These are phyloP conservation scores for Trametes meyenii DNA, from an alignment of 768 basidiomycete genomes.

Conservation along the genomic window DNA sequence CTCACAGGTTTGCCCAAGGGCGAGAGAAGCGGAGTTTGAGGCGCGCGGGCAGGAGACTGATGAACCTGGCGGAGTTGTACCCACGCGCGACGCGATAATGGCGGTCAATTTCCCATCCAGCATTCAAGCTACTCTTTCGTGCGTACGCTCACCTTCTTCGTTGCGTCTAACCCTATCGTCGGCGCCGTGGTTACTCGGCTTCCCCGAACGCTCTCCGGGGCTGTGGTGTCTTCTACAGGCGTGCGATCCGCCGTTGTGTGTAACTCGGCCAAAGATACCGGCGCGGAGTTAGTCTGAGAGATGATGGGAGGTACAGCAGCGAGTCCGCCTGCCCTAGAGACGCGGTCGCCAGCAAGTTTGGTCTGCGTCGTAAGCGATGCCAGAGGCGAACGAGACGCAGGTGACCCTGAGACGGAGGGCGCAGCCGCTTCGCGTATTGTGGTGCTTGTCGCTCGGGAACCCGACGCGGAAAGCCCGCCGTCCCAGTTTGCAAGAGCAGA, in stretches of 20 bases:
- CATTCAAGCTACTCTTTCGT: neutral
- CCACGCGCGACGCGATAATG: conserved; percentile 2
- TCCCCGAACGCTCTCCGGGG: neutral
- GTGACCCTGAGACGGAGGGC: conserved; percentile 4
- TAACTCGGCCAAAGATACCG: too few relatives aligned
- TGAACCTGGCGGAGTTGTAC: neutral
- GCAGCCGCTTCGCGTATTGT: conserved; percentile 7
- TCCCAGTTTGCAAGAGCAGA: conserved; percentile 27
- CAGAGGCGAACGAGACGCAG: conserved; percentile 2
- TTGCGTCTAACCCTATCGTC: neutral
- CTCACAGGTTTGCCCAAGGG: neutral
- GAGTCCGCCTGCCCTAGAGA: neutral
- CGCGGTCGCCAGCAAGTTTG: neutral
- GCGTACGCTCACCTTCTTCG: conserved; percentile 3
- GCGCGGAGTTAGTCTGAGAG: neutral
- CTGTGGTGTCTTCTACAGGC: too few relatives aligned
- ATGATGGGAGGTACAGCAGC: neutral
- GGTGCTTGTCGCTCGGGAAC: conserved; percentile 5
- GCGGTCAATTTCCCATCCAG: conserved; percentile 5
- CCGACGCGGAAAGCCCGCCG: conserved; percentile 17
- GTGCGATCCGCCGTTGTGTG: too few relatives aligned
- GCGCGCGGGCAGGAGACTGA: neutral
- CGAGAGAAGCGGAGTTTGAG: neutral
- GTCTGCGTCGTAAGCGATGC: neutral
- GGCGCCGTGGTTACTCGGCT: neutral